Evolutionary conservation across 1,284 basidiomycete species (phyloP).

Genomic region (Trichosporon asahii): DNA sequence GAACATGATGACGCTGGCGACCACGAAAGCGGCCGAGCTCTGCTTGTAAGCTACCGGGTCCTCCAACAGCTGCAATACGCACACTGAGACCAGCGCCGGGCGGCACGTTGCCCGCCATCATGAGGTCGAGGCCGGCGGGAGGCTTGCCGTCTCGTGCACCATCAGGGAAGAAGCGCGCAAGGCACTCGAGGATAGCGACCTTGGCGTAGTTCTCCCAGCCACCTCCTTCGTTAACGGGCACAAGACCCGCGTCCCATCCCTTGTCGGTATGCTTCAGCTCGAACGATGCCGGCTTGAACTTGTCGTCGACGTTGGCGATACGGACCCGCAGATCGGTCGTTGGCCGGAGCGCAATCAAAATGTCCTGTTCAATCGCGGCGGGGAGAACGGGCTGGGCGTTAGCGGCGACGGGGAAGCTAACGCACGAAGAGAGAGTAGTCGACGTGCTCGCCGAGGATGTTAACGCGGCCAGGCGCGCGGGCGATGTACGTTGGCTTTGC

Average conservation of each 20-base stretch:
- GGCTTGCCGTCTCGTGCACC: constrained; percentile 56
- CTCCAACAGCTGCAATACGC: constrained; percentile 48
- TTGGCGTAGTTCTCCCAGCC: constrained; percentile 85
- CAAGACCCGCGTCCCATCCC: constrained; percentile 70
- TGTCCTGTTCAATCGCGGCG: constrained; percentile 77
- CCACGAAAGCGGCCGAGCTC: constrained; percentile 70
- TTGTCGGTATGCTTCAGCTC: constrained; percentile 56
- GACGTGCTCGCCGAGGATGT: constrained; percentile 77
- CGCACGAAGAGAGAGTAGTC: constrained; percentile 61
- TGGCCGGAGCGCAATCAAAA: constrained; percentile 70
- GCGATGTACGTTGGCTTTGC: constrained; percentile 66
- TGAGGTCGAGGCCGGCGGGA: constrained; percentile 64
- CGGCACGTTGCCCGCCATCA: constrained; percentile 74
- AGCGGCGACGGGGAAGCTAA: constrained; percentile 52
- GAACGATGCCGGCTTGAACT: constrained; percentile 58
- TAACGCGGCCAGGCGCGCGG: constrained; percentile 79
- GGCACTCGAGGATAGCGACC: constrained; percentile 51
- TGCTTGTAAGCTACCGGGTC: constrained; percentile 17
- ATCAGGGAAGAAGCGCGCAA: constrained; percentile 28
- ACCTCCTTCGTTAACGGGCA: constrained; percentile 59
- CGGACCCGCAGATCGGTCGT: constrained; percentile 19
- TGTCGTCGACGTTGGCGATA: constrained; percentile 62
- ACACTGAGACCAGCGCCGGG: constrained; percentile 76
- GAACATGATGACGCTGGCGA: constrained; percentile 73
- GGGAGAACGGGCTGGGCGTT: constrained; percentile 61